Evolutionary conservation across 306 rosid species (phyloP).

Genomic region (Dryas drummondii): DNA sequence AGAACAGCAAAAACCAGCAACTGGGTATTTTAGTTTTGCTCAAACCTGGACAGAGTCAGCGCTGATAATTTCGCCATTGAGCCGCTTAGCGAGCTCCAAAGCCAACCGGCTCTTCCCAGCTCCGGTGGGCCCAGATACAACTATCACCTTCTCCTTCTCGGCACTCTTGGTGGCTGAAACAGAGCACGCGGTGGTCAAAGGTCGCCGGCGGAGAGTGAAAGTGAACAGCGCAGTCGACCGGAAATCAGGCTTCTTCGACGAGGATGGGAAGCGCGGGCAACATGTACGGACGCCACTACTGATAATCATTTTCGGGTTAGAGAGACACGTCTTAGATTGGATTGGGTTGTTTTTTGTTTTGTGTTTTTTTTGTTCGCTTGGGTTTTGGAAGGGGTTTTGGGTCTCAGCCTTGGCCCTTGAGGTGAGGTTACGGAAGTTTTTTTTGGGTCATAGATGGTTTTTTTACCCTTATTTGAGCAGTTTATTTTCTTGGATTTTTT

Average conservation of each 20-base stretch:
- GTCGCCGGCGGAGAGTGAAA: constrained; percentile 39
- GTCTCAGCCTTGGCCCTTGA: too few relatives aligned
- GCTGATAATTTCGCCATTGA: constrained; percentile 86
- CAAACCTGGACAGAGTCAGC: constrained; percentile 93
- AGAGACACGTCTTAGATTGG: background rate
- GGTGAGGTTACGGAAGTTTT: too few relatives aligned
- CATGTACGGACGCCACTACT: constrained; percentile 47
- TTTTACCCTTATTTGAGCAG: too few relatives aligned
- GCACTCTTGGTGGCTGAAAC: constrained; percentile 37
- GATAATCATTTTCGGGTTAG: constrained; percentile 32
- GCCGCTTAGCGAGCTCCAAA: constrained; percentile 81
- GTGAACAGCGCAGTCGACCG: constrained; percentile 23
- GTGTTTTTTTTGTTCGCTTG: background rate
- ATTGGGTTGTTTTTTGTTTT: background rate
- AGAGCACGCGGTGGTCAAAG: constrained; percentile 31
- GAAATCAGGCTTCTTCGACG: constrained; percentile 29
- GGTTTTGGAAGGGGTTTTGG: background rate
- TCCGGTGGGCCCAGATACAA: constrained; percentile 91
- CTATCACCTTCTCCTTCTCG: constrained; percentile 66
- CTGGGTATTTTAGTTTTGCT: background rate
- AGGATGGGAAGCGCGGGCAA: constrained; percentile 37
- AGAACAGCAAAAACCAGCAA: background rate
- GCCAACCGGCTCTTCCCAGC: constrained; percentile 86
- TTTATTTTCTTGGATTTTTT: too few relatives aligned
- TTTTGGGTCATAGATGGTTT: too few relatives aligned